Evolutionary conservation across 805 yeast genomes (phyloP).

Genomic region (Ogataea methylovora): DNA sequence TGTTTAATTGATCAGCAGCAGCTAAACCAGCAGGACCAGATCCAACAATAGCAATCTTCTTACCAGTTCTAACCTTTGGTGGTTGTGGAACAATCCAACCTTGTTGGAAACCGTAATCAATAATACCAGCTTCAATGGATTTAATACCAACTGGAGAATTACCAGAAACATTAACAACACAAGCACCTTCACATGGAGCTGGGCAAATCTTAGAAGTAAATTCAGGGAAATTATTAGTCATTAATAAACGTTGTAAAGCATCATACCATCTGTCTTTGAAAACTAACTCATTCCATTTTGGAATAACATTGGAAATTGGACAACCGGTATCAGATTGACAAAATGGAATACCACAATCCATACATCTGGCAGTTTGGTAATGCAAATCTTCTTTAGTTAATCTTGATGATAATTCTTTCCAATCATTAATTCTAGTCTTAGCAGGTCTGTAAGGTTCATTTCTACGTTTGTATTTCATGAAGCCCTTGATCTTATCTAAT

Average conservation of each 20-base stretch:
- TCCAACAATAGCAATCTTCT: slow-evolving; percentile 79
- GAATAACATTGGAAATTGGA: slow-evolving; percentile 94
- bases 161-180: slow-evolving; percentile 77
- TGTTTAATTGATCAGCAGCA: slow-evolving; percentile 93
- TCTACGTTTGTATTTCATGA: slow-evolving; percentile 88
- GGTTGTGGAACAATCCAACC: slow-evolving; percentile 92
- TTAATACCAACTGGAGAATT: slow-evolving; percentile 95
- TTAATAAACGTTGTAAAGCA: slow-evolving; percentile 82
- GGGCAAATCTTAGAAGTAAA: slow-evolving; percentile 98
- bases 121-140: slow-evolving; percentile 91
- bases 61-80: slow-evolving; percentile 78
- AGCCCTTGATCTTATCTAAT: slow-evolving; percentile 80
- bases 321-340: slow-evolving; percentile 98
- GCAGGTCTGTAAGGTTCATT: slow-evolving; percentile 81
- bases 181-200: slow-evolving; percentile 98
- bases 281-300: slow-evolving; percentile 95
- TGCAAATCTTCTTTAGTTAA: slow-evolving; percentile 80
- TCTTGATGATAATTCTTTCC: slow-evolving; percentile 84
- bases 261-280: slow-evolving; percentile 93
- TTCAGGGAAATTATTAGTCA: slow-evolving; percentile 98
- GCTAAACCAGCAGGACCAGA: slow-evolving; percentile 98
- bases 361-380: slow-evolving; percentile 94
- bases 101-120: slow-evolving; percentile 91
- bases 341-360: slow-evolving; percentile 99
- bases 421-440: slow-evolving; percentile 71